These are phyloP conservation scores for Penicillium subrubescens DNA, from an alignment of 495 filamentous ascomycete genomes.

Conservation along the genomic window DNA sequence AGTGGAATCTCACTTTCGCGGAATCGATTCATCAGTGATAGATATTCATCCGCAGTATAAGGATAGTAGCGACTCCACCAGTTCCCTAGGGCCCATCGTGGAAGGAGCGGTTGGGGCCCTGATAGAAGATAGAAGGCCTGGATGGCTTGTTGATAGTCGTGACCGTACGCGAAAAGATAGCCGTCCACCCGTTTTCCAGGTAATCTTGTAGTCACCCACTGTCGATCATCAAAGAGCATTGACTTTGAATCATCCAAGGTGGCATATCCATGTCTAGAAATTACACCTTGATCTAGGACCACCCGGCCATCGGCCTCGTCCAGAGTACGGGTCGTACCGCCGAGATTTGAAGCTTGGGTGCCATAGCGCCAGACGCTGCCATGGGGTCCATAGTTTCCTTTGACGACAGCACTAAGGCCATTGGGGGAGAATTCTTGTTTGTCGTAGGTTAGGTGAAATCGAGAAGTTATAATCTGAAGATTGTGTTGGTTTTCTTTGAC, in stretches of 20 bases:
- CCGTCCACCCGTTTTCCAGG: conserved; percentile 51
- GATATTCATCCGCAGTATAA: conserved; percentile 53
- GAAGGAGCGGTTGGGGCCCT: conserved; percentile 55
- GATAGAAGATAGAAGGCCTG: conserved; percentile 57
- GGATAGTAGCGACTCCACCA: conserved; percentile 65
- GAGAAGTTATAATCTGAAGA: conserved; percentile 52
- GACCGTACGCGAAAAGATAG: conserved; percentile 60
- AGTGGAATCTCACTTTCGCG: conserved; percentile 50
- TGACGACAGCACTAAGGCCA: conserved; percentile 45
- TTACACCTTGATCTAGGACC: conserved; percentile 48
- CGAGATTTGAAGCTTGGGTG: conserved; percentile 43
- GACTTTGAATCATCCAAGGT: conserved; percentile 56
- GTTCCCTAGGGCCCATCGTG: conserved; percentile 60
- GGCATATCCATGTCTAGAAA: conserved; percentile 48
- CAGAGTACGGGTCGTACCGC: conserved; percentile 57
- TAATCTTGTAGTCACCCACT: conserved; percentile 46
- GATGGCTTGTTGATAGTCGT: conserved; percentile 55
- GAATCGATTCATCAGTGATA: conserved; percentile 55
- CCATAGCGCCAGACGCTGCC: conserved; percentile 51
- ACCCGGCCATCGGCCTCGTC: conserved; percentile 54
- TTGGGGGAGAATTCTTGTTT: conserved; percentile 49
- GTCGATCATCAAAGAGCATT: conserved; percentile 57
- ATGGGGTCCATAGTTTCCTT: conserved; percentile 33
- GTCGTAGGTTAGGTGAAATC: conserved; percentile 55
- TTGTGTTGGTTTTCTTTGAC: conserved; percentile 36